These are phyloP conservation scores for Nannochloris sp. DNA, from an alignment of 139 green algal genomes.

Conservation along the genomic window DNA sequence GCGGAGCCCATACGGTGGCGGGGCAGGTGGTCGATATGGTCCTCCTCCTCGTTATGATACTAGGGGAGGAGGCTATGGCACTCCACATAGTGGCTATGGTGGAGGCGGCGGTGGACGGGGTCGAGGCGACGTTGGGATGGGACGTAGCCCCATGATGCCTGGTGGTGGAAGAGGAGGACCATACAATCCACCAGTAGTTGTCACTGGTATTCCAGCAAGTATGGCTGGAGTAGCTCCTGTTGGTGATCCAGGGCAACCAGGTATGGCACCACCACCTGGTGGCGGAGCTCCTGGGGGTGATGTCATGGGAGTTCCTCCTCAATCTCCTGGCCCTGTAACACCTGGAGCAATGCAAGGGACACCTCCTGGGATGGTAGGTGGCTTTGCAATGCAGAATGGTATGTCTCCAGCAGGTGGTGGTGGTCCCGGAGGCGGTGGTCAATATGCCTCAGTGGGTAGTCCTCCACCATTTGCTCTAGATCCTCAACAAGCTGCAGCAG, in stretches of 20 bases:
- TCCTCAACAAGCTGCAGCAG: neutral
- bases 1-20: neutral
- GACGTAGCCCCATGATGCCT: neutral
- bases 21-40: no score
- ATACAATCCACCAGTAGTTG: neutral
- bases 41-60: no score
- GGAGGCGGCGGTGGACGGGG: neutral
- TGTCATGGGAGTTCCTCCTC: neutral
- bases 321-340: neutral
- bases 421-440: neutral
- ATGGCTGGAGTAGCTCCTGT: no score
- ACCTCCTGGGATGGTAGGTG: neutral
- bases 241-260: no score
- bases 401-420: neutral
- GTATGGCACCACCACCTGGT: no score
- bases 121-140: neutral
- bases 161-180: neutral
- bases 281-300: neutral
- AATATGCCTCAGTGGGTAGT: neutral
- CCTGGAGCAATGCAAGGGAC: neutral
- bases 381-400: neutral
- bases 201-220: conserved; percentile 2
- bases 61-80: no score
- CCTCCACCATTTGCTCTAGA: neutral
- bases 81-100: no score